A percentile compares a stretch with the other conserved stretches of the same genome.
These are phyloP conservation scores for Suillus alpinus DNA, from an alignment of 768 basidiomycete species.

Conservation along the genomic window DNA sequence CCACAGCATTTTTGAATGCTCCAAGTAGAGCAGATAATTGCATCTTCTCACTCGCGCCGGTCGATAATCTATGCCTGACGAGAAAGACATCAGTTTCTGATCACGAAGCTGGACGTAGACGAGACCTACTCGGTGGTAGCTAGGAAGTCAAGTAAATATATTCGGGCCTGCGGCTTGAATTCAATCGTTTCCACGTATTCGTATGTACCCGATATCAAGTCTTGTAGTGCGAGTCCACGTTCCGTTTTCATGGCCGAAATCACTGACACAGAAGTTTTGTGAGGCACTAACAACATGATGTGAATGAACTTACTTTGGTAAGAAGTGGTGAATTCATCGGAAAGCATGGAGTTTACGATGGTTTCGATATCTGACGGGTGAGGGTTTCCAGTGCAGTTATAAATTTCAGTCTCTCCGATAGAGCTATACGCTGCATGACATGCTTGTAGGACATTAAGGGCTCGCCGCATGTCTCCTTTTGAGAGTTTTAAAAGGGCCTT, in stretches of 20 bases:
- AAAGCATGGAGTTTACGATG: conserved; percentile 93
- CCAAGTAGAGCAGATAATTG: conserved; percentile 90
- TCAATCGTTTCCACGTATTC: conserved; percentile 88
- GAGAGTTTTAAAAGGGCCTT: conserved; percentile 91
- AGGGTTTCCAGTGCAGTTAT: conserved; percentile 95
- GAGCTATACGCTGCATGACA: conserved; percentile 96
- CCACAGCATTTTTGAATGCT: conserved; percentile 91
- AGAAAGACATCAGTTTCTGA: conserved; percentile 1
- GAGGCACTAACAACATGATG: not conserved
- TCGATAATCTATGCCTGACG: conserved; percentile 80
- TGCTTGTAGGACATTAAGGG: conserved; percentile 93
- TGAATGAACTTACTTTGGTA: conserved; percentile 61
- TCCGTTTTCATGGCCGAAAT: conserved; percentile 86
- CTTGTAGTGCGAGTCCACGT: conserved; percentile 91
- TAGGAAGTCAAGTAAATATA: conserved; percentile 89
- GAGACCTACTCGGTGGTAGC: conserved; percentile 89
- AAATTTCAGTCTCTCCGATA: conserved; percentile 87
- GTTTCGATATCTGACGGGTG: conserved; percentile 93
- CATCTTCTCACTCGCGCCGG: conserved; percentile 92
- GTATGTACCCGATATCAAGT: conserved; percentile 87
- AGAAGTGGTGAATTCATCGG: conserved; percentile 91
- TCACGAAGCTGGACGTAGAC: not conserved
- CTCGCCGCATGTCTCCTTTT: conserved; percentile 96
- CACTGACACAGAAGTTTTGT: conserved; percentile 45
- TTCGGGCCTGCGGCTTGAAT: conserved; percentile 78